phyloP scores from a whole-genome alignment of 345 rosid species.

The Turnera subulata region DNA sequence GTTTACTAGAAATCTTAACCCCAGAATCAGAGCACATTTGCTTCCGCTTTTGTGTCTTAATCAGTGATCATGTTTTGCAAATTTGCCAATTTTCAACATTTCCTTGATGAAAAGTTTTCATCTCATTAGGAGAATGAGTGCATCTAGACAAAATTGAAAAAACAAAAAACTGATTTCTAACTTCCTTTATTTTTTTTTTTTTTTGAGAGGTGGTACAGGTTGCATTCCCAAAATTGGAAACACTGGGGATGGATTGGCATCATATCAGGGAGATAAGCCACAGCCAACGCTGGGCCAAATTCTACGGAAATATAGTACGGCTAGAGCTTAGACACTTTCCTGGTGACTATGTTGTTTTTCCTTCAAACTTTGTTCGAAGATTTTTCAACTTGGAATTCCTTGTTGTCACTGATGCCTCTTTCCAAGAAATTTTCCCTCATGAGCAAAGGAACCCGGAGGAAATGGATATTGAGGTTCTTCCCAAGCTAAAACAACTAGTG shows the following conservation, averaged over 20 bases:
- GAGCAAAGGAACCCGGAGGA: not conserved
- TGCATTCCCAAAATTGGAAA: constrained; percentile 1
- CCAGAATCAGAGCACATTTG: not conserved
- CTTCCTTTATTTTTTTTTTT: no score
- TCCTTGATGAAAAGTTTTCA: no score
- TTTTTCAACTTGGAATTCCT: not conserved
- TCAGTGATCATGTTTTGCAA: not conserved
- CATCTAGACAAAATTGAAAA: no score
- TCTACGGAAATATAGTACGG: not conserved
- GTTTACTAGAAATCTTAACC: not conserved
- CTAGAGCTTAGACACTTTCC: not conserved
- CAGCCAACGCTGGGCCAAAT: not conserved
- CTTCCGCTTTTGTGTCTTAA: not conserved
- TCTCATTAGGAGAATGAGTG: no score
- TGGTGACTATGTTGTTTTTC: not conserved
- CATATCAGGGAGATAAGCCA: not conserved
- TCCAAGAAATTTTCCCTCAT: not conserved
- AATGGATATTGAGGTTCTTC: not conserved
- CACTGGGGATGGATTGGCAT: constrained; percentile 6
- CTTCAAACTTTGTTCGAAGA: constrained; percentile 1
- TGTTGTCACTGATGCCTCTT: not conserved
- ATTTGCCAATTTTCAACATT: no score
- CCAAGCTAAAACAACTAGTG: not conserved
- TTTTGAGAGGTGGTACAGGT: not conserved
- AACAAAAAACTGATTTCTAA: not conserved